Evolutionary conservation across 495 filamentous ascomycete species (phyloP).

Genomic region (Patellaria atrata): DNA sequence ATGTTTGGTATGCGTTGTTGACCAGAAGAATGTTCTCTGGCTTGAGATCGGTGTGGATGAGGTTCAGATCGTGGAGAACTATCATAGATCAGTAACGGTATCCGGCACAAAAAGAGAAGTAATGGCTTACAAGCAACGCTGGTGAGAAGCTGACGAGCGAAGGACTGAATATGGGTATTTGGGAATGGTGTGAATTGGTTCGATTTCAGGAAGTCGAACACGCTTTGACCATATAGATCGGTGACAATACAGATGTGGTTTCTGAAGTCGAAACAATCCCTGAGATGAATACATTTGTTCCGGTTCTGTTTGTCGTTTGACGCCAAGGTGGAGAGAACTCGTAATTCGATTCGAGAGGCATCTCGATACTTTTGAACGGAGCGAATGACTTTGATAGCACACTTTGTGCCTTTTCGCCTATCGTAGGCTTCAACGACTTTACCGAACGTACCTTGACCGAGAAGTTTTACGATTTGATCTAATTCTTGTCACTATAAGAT

Average conservation of each 20-base stretch:
- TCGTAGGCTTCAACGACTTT: slow-evolving; percentile 94
- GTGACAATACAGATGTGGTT: slow-evolving; percentile 99
- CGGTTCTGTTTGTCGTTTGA: slow-evolving; percentile 83
- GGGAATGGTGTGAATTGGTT: slow-evolving; percentile 93
- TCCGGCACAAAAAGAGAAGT: slow-evolving; percentile 1
- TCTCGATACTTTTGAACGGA: slow-evolving; percentile 97
- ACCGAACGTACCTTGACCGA: slow-evolving; percentile 94
- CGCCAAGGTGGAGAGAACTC: slow-evolving; percentile 78
- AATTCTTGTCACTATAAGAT: slow-evolving; percentile 13
- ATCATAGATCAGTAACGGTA: slow-evolving; percentile 21
- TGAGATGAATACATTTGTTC: slow-evolving; percentile 92
- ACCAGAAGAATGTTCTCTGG: slow-evolving; percentile 96
- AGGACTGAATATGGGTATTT: slow-evolving; percentile 96
- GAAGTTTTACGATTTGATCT: slow-evolving; percentile 78
- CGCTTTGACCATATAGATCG: slow-evolving; percentile 87
- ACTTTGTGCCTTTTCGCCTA: slow-evolving; percentile 53
- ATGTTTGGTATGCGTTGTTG: slow-evolving; percentile 80
- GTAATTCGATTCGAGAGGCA: slow-evolving; percentile 88
- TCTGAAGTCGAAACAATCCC: slow-evolving; percentile 94
- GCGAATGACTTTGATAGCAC: slow-evolving; percentile 94
- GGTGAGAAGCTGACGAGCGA: slow-evolving; percentile 90
- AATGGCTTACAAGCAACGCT: slow-evolving; percentile 85
- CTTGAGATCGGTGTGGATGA: slow-evolving; percentile 96
- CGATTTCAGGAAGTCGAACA: slow-evolving; percentile 95
- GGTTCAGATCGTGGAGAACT: slow-evolving; percentile 95